Evolutionary conservation across 2,329 filamentous ascomycete species (phyloP).

Genomic region (Diaporthe australafricana): DNA sequence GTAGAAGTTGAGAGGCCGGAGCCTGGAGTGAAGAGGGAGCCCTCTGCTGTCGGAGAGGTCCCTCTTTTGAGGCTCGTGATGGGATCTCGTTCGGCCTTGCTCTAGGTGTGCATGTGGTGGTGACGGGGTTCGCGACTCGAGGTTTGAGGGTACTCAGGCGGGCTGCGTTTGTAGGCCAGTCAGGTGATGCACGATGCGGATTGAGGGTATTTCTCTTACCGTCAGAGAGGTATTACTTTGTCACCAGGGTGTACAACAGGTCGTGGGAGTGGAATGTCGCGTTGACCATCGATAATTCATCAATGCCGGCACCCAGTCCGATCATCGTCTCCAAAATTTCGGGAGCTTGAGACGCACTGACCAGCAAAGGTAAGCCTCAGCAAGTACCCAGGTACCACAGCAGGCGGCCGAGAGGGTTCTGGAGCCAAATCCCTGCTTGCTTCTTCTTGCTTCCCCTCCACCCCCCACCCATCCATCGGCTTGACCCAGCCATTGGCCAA

Average conservation of each 20-base stretch:
- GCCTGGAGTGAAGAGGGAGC: constrained; percentile 7
- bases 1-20: neutral
- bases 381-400: neutral
- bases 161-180: neutral
- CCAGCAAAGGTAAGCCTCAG: neutral
- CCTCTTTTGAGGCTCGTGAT: constrained; percentile 10
- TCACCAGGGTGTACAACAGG: neutral
- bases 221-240: neutral
- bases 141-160: neutral
- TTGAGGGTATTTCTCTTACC: neutral
- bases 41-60: constrained; percentile 29
- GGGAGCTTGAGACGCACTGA: neutral
- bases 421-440: constrained; percentile 7
- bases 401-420: neutral
- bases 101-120: neutral
- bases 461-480: neutral
- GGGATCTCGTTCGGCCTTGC: neutral
- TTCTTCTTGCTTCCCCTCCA: constrained; percentile 13
- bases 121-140: neutral
- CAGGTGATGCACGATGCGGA: neutral
- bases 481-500: constrained; percentile 28
- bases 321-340: constrained; percentile 22
- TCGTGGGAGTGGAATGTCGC: neutral
- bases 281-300: neutral
- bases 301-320: neutral